phyloP scores from a whole-genome alignment of 139 green algal species.

The Micromonas commoda region DNA sequence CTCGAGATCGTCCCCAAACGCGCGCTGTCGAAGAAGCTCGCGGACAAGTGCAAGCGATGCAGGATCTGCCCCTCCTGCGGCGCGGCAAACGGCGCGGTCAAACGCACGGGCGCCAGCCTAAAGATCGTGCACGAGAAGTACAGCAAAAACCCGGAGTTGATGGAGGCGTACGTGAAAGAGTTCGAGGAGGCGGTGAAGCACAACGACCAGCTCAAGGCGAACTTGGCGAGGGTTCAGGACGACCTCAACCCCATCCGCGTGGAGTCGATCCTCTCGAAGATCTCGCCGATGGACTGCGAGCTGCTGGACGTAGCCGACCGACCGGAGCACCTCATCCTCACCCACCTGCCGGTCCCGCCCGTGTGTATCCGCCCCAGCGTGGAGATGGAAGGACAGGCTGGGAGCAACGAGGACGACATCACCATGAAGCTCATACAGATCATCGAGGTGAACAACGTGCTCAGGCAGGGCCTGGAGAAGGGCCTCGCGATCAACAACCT shows the following conservation, averaged over 20 bases:
- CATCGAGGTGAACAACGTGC: slow-evolving; percentile 78
- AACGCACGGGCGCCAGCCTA: slow-evolving; percentile 34
- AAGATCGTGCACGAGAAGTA: slow-evolving; percentile 89
- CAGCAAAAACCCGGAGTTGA: slow-evolving; percentile 54
- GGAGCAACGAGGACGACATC: slow-evolving; percentile 97
- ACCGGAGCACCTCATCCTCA: slow-evolving; percentile 82
- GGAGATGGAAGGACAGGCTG: slow-evolving; percentile 82
- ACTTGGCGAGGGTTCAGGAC: slow-evolving; percentile 59
- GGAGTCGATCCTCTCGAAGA: slow-evolving; percentile 65
- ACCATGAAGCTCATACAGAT: slow-evolving; percentile 90
- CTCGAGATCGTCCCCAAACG: slow-evolving; percentile 68
- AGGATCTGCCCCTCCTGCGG: slow-evolving; percentile 55
- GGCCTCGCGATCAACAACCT: slow-evolving; percentile 67
- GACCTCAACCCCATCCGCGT: slow-evolving; percentile 87
- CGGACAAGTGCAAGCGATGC: slow-evolving; percentile 80
- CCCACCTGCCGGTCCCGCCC: slow-evolving; percentile 80
- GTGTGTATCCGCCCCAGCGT: slow-evolving; percentile 93
- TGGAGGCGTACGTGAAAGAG: slow-evolving; percentile 37
- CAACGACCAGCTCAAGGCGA: slow-evolving; percentile 56
- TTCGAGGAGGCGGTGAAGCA: slow-evolving; percentile 53
- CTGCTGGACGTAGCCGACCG: slow-evolving; percentile 59
- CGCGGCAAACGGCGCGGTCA: slow-evolving; percentile 39
- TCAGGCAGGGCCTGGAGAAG: slow-evolving; percentile 69
- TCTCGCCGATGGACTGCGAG: slow-evolving; percentile 56
- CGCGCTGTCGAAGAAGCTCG: slow-evolving; percentile 68